A percentile compares a stretch with the other conserved stretches of the same genome.
These are phyloP conservation scores for Colletotrichum lini DNA, from an alignment of 2,329 filamentous ascomycete species.

Conservation along the genomic window DNA sequence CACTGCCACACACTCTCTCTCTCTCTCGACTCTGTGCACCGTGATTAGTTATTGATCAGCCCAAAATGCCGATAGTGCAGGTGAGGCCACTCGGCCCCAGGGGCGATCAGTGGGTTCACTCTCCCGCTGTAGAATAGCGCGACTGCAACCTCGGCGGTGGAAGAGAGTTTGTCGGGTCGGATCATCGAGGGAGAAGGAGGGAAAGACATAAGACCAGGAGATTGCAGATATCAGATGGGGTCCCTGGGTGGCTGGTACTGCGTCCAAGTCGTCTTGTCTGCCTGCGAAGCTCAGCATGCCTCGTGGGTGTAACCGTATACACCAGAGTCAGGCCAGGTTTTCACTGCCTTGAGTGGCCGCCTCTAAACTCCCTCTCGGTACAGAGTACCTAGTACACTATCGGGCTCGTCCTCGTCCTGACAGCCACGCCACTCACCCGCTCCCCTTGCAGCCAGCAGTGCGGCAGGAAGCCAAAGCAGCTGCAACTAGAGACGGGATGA, in stretches of 20 bases:
- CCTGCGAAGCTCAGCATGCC: too few species aligned
- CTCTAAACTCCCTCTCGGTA: background rate
- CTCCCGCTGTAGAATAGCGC: conserved; percentile 42
- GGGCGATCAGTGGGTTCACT: conserved; percentile 42
- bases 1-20: conserved; percentile 12
- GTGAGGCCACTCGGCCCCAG: conserved; percentile 41
- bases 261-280: too few species aligned
- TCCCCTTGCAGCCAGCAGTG: conserved; percentile 38
- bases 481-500: conserved; percentile 40
- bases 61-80: conserved; percentile 41
- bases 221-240: background rate
- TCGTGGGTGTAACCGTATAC: background rate
- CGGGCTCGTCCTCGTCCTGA: background rate
- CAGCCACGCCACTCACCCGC: conserved; percentile 1
- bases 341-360: conserved; percentile 25
- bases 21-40: conserved; percentile 13
- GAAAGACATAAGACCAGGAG: background rate
- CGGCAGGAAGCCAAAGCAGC: conserved; percentile 14
- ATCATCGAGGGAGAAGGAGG: conserved; percentile 15
- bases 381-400: background rate
- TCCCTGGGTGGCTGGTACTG: too few species aligned
- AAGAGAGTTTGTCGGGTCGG: conserved; percentile 23
- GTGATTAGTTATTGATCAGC: conserved; percentile 40
- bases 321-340: conserved; percentile 15
- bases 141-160: conserved; percentile 41